Percentiles rank a stretch among this genome's conserved stretches.
These are phyloP conservation scores for Hypomyces perniciosus DNA, from an alignment of 2,329 filamentous ascomycete species.

Conservation along the genomic window DNA sequence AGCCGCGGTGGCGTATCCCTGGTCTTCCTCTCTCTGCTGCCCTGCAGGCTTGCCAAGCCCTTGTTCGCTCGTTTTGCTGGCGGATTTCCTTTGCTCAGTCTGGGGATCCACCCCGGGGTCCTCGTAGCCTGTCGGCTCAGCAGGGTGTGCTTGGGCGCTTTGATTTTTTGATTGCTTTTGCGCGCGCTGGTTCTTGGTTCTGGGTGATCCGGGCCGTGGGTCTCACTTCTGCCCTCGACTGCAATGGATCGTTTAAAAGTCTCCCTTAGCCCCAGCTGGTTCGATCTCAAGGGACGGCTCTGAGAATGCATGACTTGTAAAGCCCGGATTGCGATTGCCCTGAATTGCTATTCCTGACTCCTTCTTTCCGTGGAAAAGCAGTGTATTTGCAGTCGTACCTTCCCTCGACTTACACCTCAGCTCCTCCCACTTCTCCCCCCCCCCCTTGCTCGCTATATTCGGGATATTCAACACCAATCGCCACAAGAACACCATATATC, in stretches of 20 bases:
- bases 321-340: not conserved
- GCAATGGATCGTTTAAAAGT: constrained; percentile 4
- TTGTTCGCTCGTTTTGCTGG: not conserved
- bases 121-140: no score
- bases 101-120: not conserved
- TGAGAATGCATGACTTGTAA: constrained; percentile 1
- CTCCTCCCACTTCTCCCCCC: not conserved
- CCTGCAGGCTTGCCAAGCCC: constrained; percentile 6
- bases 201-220: constrained; percentile 2
- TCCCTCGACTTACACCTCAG: constrained; percentile 9
- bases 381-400: not conserved
- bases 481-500: not conserved
- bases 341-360: constrained; percentile 1
- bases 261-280: constrained; percentile 6
- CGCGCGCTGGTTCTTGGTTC: constrained; percentile 1
- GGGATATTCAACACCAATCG: not conserved
- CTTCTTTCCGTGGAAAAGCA: not conserved
- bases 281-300: not conserved
- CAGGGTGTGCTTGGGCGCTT: no score
- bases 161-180: not conserved
- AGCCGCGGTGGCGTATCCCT: constrained; percentile 9
- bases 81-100: not conserved
- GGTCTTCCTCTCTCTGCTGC: constrained; percentile 5
- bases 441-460: not conserved
- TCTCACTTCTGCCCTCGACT: constrained; percentile 7